These are phyloP conservation scores for Punctularia strigosozonata DNA, from an alignment of 768 basidiomycete genomes.

Conservation along the genomic window DNA sequence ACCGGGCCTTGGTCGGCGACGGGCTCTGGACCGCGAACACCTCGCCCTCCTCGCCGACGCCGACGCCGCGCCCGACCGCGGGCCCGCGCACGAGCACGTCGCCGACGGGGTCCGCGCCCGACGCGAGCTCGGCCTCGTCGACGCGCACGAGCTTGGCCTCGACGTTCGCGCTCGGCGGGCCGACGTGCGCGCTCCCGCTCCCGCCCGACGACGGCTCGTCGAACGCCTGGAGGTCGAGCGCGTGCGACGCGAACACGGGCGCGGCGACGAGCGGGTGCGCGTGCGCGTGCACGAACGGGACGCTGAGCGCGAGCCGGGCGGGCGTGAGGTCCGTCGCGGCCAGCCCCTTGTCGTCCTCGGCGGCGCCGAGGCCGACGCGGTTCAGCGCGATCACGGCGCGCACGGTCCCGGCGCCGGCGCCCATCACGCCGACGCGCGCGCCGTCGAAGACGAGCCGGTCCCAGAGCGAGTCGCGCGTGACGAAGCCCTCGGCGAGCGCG, in stretches of 20 bases:
- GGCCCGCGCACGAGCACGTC: constrained; percentile 59
- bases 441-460: constrained; percentile 67
- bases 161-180: constrained; percentile 77
- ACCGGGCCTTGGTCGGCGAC: too few relatives aligned
- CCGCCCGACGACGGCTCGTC: constrained; percentile 9
- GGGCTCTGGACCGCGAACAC: too few relatives aligned
- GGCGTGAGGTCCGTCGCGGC: constrained; percentile 40
- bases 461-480: constrained; percentile 75
- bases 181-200: constrained; percentile 38
- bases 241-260: constrained; percentile 74
- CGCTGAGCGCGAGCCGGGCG: constrained; percentile 62
- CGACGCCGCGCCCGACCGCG: constrained; percentile 45
- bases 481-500: constrained; percentile 56
- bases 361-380: constrained; percentile 62
- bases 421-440: constrained; percentile 48
- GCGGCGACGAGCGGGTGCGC: constrained; percentile 55
- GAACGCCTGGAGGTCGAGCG: constrained; percentile 76
- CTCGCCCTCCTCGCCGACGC: constrained; percentile 27
- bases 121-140: constrained; percentile 52
- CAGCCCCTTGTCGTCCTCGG: constrained; percentile 40
- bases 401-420: constrained; percentile 48
- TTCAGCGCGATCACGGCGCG: too few relatives aligned
- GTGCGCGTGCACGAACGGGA: constrained; percentile 60
- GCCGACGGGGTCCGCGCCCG: constrained; percentile 56
- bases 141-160: constrained; percentile 72